These are phyloP conservation scores for Zangia roseola DNA, from an alignment of 768 basidiomycete species.

Conservation along the genomic window DNA sequence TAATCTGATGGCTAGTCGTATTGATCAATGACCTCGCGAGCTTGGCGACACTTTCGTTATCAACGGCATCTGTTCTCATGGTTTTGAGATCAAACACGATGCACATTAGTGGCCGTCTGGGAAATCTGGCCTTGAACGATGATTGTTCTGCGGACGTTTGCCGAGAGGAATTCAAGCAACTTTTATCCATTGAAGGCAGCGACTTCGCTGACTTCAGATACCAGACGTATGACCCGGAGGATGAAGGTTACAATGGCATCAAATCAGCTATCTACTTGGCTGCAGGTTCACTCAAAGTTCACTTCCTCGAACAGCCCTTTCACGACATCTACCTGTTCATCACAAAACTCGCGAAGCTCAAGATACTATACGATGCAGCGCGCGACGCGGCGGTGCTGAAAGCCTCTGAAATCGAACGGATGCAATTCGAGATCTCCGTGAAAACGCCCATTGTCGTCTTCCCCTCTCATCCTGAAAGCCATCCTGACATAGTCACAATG, in stretches of 20 bases:
- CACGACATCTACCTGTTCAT: conserved; percentile 83
- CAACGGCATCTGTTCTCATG: conserved; percentile 84
- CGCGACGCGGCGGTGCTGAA: conserved; percentile 89
- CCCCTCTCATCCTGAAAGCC: conserved; percentile 62
- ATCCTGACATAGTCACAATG: conserved; percentile 71
- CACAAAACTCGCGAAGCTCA: conserved; percentile 83
- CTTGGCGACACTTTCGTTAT: conserved; percentile 85
- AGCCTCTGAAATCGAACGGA: conserved; percentile 89
- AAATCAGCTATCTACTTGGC: conserved; percentile 80
- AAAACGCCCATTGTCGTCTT: conserved; percentile 92
- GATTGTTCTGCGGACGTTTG: conserved; percentile 53
- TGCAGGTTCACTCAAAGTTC: conserved; percentile 87
- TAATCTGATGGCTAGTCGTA: conserved; percentile 49
- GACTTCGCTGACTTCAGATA: conserved; percentile 94
- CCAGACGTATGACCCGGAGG: conserved; percentile 81
- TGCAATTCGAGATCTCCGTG: conserved; percentile 89
- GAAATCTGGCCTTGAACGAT: conserved; percentile 80
- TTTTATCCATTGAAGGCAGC: conserved; percentile 91
- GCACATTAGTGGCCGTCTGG: conserved; percentile 76
- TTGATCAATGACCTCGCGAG: conserved; percentile 68
- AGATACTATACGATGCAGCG: conserved; percentile 92
- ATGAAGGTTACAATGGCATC: conserved; percentile 69
- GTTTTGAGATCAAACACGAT: conserved; percentile 71
- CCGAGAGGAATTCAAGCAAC: conserved; percentile 71
- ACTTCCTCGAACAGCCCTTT: conserved; percentile 90